These are phyloP conservation scores for Margaritispora aquatica DNA, from an alignment of 495 filamentous ascomycete species.

Conservation along the genomic window DNA sequence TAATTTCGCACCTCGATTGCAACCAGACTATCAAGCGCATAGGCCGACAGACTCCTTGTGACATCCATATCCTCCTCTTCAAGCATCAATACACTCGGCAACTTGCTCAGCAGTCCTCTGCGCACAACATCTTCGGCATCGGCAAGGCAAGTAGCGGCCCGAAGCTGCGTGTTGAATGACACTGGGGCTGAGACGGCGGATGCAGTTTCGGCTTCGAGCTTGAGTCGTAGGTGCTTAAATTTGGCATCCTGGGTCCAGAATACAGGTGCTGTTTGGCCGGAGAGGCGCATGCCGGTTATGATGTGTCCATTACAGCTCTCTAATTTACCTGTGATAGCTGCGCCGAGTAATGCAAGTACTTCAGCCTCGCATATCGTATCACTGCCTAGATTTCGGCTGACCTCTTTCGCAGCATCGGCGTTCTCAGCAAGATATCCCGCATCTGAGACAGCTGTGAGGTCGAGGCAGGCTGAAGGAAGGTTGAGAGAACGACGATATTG, in stretches of 20 bases:
- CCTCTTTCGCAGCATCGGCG: conserved; percentile 36
- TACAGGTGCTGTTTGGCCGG: conserved; percentile 31
- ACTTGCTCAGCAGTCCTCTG: conserved; percentile 38
- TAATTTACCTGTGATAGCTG: conserved; percentile 35
- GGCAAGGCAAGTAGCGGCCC: conserved; percentile 31
- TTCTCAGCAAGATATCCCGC: conserved; percentile 28
- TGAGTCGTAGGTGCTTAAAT: conserved; percentile 41
- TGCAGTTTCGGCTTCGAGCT: conserved; percentile 36
- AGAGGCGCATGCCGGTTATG: conserved; percentile 47
- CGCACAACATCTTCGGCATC: conserved; percentile 42
- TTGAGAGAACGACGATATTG: conserved; percentile 39
- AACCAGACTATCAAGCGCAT: conserved; percentile 49
- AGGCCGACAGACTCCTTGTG: conserved; percentile 39
- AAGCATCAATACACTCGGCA: conserved; percentile 44
- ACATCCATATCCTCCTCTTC: conserved; percentile 45
- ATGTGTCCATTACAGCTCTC: conserved; percentile 39
- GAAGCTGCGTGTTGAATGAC: conserved; percentile 37
- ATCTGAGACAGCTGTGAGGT: conserved; percentile 41
- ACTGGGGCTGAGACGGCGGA: conserved; percentile 21
- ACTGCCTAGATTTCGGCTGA: conserved; percentile 41
- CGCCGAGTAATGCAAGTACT: conserved; percentile 40
- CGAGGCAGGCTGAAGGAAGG: conserved; percentile 43
- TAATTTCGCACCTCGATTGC: conserved; percentile 54
- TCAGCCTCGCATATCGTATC: conserved; percentile 47
- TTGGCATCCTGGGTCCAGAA: conserved; percentile 48